A percentile compares a stretch with the other conserved stretches of the same genome.
These are phyloP conservation scores for Trichaptum fuscoviolaceum DNA, from an alignment of 768 basidiomycete genomes.

Conservation along the genomic window DNA sequence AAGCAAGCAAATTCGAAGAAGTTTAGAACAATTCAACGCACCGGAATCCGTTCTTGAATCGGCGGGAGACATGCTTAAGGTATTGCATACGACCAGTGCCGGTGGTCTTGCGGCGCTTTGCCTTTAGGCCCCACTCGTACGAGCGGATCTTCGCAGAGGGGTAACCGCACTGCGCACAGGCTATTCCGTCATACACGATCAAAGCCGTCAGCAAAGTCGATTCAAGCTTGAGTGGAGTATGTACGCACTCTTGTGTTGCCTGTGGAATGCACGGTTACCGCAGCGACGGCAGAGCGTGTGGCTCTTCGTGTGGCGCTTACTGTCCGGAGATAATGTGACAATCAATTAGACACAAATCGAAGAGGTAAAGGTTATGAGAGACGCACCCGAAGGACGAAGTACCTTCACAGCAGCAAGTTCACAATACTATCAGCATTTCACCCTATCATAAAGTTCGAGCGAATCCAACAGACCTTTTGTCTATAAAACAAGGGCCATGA, in stretches of 20 bases:
- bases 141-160: conserved; percentile 93
- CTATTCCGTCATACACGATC: conserved; percentile 32
- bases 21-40: conserved; percentile 25
- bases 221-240: background rate
- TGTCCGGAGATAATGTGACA: conserved; percentile 25
- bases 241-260: conserved; percentile 90
- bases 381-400: conserved; percentile 94
- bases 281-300: conserved; percentile 98
- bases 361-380: conserved; percentile 1
- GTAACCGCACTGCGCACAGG: conserved; percentile 94
- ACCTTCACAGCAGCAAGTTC: conserved; percentile 47
- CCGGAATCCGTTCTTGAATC: conserved; percentile 99
- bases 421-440: conserved; percentile 5
- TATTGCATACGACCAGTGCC: conserved; percentile 95
- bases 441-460: conserved; percentile 9
- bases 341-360: background rate
- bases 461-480: conserved; percentile 71
- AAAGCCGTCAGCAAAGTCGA: conserved; percentile 7
- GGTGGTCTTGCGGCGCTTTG: conserved; percentile 99
- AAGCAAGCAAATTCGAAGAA: conserved; percentile 2
- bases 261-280: conserved; percentile 93
- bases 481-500: conserved; percentile 32
- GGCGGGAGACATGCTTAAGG: conserved; percentile 87
- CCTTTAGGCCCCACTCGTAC: conserved; percentile 98
- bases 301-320: conserved; percentile 96